phyloP scores from a whole-genome alignment of 768 basidiomycete genomes.

The Tylopilus rubrobrunneus region DNA sequence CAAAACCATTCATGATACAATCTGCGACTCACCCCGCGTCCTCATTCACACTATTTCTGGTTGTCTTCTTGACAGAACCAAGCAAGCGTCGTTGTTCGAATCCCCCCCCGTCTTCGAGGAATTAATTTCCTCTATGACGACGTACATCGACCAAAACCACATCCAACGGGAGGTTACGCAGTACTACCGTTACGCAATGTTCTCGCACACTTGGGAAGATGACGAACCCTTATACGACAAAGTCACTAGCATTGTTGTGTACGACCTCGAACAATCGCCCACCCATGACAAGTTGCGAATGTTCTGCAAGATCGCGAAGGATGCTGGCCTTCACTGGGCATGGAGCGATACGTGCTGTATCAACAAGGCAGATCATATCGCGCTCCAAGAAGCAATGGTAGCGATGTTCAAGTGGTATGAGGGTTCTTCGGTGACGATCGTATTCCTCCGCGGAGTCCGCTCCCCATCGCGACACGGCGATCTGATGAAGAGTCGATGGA shows the following conservation, averaged over 20 bases:
- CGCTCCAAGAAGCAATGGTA: too few species aligned
- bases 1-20: neutral
- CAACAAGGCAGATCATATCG: too few species aligned
- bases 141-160: neutral
- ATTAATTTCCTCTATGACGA: conserved; percentile 8
- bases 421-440: too few species aligned
- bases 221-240: neutral
- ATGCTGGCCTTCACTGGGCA: too few species aligned
- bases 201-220: neutral
- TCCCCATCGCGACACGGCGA: too few species aligned
- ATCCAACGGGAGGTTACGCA: conserved; percentile 1
- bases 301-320: too few species aligned
- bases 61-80: conserved; percentile 1
- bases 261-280: too few species aligned
- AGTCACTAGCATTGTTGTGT: too few species aligned
- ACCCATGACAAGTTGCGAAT: neutral
- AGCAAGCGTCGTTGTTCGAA: conserved; percentile 6
- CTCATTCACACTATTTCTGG: neutral
- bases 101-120: neutral
- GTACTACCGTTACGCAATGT: conserved; percentile 1
- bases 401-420: too few species aligned
- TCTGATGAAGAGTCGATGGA: too few species aligned
- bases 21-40: neutral
- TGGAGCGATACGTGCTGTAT: too few species aligned
- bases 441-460: too few species aligned